Conservation (phyloP, 2,329 filamentous ascomycete genomes). For the Phaeosphaeria sp. region DNA sequence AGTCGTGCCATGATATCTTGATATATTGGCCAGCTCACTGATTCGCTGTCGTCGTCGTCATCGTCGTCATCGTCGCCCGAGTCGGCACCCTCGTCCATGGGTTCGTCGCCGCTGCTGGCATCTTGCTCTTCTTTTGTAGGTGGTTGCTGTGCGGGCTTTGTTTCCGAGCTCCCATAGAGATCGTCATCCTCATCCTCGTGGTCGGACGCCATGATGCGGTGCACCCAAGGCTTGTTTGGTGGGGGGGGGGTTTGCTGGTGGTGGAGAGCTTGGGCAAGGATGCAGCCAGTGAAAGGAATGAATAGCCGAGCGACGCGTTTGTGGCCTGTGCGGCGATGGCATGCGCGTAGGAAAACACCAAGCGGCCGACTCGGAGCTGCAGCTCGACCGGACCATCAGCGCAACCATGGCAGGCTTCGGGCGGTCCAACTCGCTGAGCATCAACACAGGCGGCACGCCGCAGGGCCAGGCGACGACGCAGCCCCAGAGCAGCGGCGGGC, state of each 20-base stretch:
- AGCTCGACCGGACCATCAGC: neutral
- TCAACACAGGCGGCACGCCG: conserved; percentile 57
- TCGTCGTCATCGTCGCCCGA: conserved; percentile 47
- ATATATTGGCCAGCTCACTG: conserved; percentile 33
- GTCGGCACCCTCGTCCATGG: conserved; percentile 54
- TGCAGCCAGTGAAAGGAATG: conserved; percentile 16
- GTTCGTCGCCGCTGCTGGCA: conserved; percentile 49
- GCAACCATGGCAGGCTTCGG: conserved; percentile 52
- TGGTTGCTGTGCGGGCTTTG: conserved; percentile 25
- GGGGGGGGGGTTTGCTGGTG: too few species aligned
- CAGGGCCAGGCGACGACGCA: conserved; percentile 37
- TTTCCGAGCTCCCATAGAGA: conserved; percentile 54
- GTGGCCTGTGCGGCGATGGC: conserved; percentile 21
- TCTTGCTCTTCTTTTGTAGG: conserved; percentile 35
- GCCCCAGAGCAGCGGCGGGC: conserved; percentile 34
- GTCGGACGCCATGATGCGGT: conserved; percentile 55
- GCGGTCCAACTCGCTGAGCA: conserved; percentile 58
- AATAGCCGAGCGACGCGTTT: conserved; percentile 32
- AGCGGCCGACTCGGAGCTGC: neutral
- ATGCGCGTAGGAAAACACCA: conserved; percentile 7
- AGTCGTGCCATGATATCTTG: conserved; percentile 24
- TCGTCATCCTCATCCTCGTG: conserved; percentile 61
- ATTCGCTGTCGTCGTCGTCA: conserved; percentile 53
- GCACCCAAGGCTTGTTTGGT: neutral
- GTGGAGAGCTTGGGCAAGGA: conserved; percentile 12